Evolutionary conservation across 352 stramenopile genomes (phyloP).

Genomic region (Globisporangium recalcitrans): DNA sequence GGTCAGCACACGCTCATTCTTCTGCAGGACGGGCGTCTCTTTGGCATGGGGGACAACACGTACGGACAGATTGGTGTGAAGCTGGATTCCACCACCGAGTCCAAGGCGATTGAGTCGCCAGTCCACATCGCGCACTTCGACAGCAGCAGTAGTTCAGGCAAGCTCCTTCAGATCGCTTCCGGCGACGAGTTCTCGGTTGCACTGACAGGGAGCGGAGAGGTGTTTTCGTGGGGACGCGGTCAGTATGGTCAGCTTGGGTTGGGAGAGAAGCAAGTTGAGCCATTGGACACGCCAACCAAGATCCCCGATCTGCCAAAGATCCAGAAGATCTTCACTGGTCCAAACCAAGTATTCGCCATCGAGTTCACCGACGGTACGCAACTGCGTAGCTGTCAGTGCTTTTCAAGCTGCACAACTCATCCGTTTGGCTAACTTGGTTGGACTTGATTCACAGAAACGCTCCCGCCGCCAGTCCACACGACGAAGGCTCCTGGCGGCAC

Average conservation of each 20-base stretch:
- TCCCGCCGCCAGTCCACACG: constrained; percentile 32
- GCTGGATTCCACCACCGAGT: constrained; percentile 22
- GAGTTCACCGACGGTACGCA: constrained; percentile 68
- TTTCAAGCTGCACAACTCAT: background rate
- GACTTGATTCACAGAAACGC: no score
- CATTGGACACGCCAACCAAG: constrained; percentile 45
- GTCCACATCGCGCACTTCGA: constrained; percentile 21
- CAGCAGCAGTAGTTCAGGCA: constrained; percentile 14
- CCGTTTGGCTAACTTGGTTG: background rate
- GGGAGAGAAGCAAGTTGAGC: constrained; percentile 28
- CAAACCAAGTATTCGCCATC: constrained; percentile 75
- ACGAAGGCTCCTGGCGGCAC: constrained; percentile 10
- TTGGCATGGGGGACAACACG: constrained; percentile 75
- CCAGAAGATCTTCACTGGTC: constrained; percentile 53
- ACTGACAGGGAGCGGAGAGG: constrained; percentile 39
- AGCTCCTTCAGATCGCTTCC: constrained; percentile 41
- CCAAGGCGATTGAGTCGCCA: constrained; percentile 33
- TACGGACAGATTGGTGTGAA: constrained; percentile 57
- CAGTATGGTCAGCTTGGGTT: constrained; percentile 68
- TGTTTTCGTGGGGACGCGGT: constrained; percentile 72
- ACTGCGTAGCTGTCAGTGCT: background rate
- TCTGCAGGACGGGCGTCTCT: constrained; percentile 47
- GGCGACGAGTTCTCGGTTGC: constrained; percentile 67
- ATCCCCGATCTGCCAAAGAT: constrained; percentile 47
- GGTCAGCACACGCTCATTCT: constrained; percentile 68